A percentile compares a stretch with the other conserved stretches of the same genome.
Evolutionary conservation across 345 rosid species (phyloP).

Genomic region (Lepidium sativum): DNA sequence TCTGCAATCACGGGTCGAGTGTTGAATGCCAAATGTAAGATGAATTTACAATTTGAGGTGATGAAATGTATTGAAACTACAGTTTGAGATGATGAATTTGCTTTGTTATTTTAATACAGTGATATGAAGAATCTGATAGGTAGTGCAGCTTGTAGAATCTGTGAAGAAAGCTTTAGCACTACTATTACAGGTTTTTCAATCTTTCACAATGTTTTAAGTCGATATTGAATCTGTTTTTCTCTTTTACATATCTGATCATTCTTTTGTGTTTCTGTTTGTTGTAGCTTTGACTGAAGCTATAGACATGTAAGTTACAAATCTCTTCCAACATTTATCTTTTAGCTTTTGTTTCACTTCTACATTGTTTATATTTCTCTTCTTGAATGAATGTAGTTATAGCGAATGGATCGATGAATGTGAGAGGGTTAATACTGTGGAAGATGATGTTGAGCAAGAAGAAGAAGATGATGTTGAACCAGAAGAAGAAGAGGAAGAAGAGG

Average conservation of each 20-base stretch:
- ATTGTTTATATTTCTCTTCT: too few relatives aligned
- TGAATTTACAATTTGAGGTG: too few relatives aligned
- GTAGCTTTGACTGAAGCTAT: slow-evolving; percentile 86
- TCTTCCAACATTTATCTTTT: too few relatives aligned
- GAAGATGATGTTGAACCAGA: slow-evolving; percentile 19
- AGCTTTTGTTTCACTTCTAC: too few relatives aligned
- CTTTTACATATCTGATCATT: neutral
- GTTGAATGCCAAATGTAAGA: slow-evolving; percentile 83
- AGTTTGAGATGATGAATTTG: too few relatives aligned
- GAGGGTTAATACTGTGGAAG: slow-evolving; percentile 59
- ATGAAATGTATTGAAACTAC: too few relatives aligned
- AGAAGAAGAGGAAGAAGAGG: slow-evolving; percentile 23
- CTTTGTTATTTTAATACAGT: too few relatives aligned
- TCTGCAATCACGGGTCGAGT: slow-evolving; percentile 88
- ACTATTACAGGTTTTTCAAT: slow-evolving; percentile 56
- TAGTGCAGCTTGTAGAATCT: slow-evolving; percentile 68
- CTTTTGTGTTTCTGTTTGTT: slow-evolving; percentile 18
- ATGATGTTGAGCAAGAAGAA: slow-evolving; percentile 48
- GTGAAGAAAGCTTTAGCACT: slow-evolving; percentile 86
- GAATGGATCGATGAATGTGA: slow-evolving; percentile 99
- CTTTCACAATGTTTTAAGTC: neutral
- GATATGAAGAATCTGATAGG: slow-evolving; percentile 85
- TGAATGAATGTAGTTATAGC: slow-evolving; percentile 64
- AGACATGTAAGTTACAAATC: too few relatives aligned
- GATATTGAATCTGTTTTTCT: neutral